Conservation (phyloP, 306 rosid genomes). For the Pueraria montana region DNA sequence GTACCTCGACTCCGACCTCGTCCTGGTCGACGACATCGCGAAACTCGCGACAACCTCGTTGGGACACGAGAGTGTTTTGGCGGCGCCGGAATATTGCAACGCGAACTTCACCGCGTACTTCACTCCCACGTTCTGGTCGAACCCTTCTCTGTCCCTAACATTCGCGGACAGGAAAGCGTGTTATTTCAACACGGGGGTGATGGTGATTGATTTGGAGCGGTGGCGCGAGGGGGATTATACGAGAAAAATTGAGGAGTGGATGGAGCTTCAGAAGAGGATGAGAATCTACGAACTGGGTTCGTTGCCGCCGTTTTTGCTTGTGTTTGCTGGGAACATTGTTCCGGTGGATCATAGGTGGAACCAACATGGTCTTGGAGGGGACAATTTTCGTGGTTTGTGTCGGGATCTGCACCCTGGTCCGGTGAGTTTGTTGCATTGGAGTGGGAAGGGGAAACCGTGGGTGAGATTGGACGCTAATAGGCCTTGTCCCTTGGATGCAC, state of each 20-base stretch:
- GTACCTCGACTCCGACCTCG: constrained; percentile 91
- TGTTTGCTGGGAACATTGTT: constrained; percentile 81
- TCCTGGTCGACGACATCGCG: constrained; percentile 87
- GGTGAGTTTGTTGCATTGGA: constrained; percentile 95
- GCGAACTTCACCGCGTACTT: constrained; percentile 92
- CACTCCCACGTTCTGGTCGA: constrained; percentile 85
- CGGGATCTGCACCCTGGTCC: constrained; percentile 87
- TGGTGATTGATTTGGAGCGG: constrained; percentile 86
- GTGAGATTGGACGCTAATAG: constrained; percentile 84
- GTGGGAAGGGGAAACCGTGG: constrained; percentile 99
- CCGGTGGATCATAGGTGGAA: constrained; percentile 91
- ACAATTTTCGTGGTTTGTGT: constrained; percentile 83
- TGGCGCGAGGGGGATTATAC: constrained; percentile 90
- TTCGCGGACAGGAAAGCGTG: constrained; percentile 75
- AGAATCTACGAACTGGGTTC: constrained; percentile 90
- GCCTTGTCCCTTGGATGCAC: constrained; percentile 93
- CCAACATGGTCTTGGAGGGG: constrained; percentile 95
- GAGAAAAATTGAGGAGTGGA: constrained; percentile 87
- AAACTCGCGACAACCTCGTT: constrained; percentile 77
- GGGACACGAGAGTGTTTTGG: constrained; percentile 55
- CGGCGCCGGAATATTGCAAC: constrained; percentile 96
- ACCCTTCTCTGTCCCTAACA: constrained; percentile 74
- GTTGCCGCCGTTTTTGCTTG: constrained; percentile 84
- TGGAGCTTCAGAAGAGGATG: constrained; percentile 89
- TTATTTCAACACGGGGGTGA: constrained; percentile 96